Evolutionary conservation across 169 alveolate species (phyloP).

Genomic region (Plasmodium coatneyi): DNA sequence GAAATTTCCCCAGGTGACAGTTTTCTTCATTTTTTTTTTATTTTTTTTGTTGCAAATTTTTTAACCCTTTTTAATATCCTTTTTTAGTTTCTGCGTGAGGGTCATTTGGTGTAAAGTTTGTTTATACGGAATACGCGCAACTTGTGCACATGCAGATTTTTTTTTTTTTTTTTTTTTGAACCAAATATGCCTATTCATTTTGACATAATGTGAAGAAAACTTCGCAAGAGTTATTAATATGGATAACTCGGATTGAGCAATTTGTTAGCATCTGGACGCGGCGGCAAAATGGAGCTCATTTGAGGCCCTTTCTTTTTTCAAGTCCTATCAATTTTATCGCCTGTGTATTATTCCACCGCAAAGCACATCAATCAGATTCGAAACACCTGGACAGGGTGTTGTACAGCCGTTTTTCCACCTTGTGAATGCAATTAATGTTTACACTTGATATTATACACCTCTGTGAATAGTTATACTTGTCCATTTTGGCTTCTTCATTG

Average conservation of each 20-base stretch:
- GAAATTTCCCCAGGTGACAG: background rate
- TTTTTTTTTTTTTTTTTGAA: background rate
- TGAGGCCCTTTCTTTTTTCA: background rate
- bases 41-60: background rate
- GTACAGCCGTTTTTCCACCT: slow-evolving; percentile 21
- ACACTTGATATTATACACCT: slow-evolving; percentile 38
- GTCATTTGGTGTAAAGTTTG: background rate
- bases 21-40: background rate
- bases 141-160: background rate
- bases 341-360: background rate
- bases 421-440: slow-evolving; percentile 38
- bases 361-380: background rate
- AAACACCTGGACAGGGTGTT: slow-evolving; percentile 23
- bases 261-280: background rate
- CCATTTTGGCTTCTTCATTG: background rate
- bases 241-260: background rate
- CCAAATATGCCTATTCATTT: background rate
- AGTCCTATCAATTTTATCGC: background rate
- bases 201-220: background rate
- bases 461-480: slow-evolving; percentile 45
- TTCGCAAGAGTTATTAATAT: background rate
- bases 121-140: background rate
- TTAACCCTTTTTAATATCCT: background rate
- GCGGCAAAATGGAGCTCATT: background rate
- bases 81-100: background rate